These are phyloP conservation scores for Aspergillus ochraceus DNA, from an alignment of 2,329 filamentous ascomycete genomes.

Conservation along the genomic window DNA sequence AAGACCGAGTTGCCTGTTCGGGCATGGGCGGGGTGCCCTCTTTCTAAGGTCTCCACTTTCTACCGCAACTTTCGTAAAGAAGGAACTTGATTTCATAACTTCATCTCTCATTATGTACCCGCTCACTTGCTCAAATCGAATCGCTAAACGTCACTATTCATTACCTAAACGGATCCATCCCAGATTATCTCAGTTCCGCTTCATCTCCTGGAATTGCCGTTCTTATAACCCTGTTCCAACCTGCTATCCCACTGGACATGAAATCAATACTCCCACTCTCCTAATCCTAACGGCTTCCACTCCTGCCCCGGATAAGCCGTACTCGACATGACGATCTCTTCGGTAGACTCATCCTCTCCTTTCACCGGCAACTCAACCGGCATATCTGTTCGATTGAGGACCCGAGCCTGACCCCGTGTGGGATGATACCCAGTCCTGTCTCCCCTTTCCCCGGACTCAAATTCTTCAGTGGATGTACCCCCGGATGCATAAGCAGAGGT, in stretches of 20 bases:
- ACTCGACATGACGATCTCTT: slow-evolving; percentile 50
- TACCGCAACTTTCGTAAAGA: no score
- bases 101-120: not conserved
- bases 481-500: not conserved
- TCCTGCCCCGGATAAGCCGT: slow-evolving; percentile 52
- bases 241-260: not conserved
- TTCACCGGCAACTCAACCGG: slow-evolving; percentile 36
- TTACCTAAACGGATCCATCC: not conserved
- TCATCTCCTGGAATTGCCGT: not conserved
- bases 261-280: slow-evolving; percentile 17
- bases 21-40: slow-evolving; percentile 10
- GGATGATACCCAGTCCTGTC: slow-evolving; percentile 9
- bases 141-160: not conserved
- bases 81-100: no score
- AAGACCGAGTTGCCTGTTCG: slow-evolving; percentile 22
- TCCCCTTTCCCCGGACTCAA: not conserved
- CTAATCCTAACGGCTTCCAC: slow-evolving; percentile 39
- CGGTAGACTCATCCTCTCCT: slow-evolving; percentile 39
- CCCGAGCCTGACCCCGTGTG: slow-evolving; percentile 22
- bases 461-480: not conserved
- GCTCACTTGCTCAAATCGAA: no score
- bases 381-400: slow-evolving; percentile 22
- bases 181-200: not conserved
- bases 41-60: not conserved
- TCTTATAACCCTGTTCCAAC: not conserved